Conservation (phyloP, 139 green algal genomes). For the Astrephomene gubernaculifera region DNA sequence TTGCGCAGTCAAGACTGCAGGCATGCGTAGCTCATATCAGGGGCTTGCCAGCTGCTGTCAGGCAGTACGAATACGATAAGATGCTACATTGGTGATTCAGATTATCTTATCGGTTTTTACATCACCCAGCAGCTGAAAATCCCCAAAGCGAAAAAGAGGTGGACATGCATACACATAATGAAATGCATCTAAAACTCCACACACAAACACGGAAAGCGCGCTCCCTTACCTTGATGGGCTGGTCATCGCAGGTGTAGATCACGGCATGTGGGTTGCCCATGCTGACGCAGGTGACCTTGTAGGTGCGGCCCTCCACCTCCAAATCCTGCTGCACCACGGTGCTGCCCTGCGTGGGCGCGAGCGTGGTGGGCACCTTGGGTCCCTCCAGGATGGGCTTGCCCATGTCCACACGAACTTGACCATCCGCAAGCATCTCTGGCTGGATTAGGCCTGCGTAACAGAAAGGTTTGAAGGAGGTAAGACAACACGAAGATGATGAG, state of each 20-base stretch:
- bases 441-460: slow-evolving; percentile 87
- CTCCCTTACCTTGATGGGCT: slow-evolving; percentile 75
- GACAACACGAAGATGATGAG: background rate
- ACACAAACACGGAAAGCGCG: no score
- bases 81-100: slow-evolving; percentile 36
- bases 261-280: slow-evolving; percentile 99
- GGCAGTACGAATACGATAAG: slow-evolving; percentile 42
- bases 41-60: slow-evolving; percentile 35
- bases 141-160: no score
- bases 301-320: slow-evolving; percentile 81
- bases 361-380: slow-evolving; percentile 85
- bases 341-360: slow-evolving; percentile 74
- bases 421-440: slow-evolving; percentile 87
- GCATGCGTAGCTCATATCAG: no score
- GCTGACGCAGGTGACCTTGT: slow-evolving; percentile 89
- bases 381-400: slow-evolving; percentile 88
- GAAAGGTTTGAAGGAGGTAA: background rate
- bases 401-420: slow-evolving; percentile 98
- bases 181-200: no score
- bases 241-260: slow-evolving; percentile 79
- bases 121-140: slow-evolving; percentile 30
- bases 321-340: slow-evolving; percentile 82
- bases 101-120: slow-evolving; percentile 42
- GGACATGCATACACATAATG: no score
- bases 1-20: no score